Conservation (phyloP, 129 eudicot species). For the Helianthus tuberosus region DNA sequence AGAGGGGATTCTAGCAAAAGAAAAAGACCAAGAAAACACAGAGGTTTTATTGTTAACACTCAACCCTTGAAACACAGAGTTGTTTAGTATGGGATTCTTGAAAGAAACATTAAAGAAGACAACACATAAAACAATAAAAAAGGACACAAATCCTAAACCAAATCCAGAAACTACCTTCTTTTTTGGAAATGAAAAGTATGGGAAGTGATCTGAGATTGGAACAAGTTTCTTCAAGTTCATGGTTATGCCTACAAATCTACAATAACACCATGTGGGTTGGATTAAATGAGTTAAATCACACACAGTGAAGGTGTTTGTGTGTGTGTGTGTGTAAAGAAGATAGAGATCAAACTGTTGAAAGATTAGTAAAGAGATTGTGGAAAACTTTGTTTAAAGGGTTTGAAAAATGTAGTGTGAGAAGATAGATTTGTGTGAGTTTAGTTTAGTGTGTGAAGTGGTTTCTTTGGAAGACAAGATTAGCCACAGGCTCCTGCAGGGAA, state of each 20-base stretch:
- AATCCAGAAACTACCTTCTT: constrained; percentile 70
- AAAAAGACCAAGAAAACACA: constrained; percentile 55
- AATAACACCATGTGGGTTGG: constrained; percentile 17
- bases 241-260: neutral
- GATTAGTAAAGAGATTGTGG: constrained; percentile 11
- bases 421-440: constrained; percentile 8
- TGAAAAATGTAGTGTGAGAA: constrained; percentile 4
- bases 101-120: constrained; percentile 50
- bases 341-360: constrained; percentile 13
- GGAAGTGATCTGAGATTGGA: constrained; percentile 55
- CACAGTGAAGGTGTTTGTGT: constrained; percentile 13
- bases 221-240: constrained; percentile 62
- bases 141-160: constrained; percentile 53
- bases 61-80: constrained; percentile 47
- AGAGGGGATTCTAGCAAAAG: constrained; percentile 36
- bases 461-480: constrained; percentile 24
- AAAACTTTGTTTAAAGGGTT: neutral
- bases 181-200: constrained; percentile 38
- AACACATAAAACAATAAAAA: constrained; percentile 40
- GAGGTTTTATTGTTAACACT: constrained; percentile 34
- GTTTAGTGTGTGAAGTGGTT: constrained; percentile 2
- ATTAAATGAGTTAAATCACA: neutral
- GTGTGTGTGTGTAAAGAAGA: neutral
- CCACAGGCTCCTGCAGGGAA: constrained; percentile 14
- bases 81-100: constrained; percentile 50